Percentiles rank a stretch among this genome's conserved stretches.
phyloP scores from a whole-genome alignment of 805 yeast genomes.

The Myxozyma sirexii region DNA sequence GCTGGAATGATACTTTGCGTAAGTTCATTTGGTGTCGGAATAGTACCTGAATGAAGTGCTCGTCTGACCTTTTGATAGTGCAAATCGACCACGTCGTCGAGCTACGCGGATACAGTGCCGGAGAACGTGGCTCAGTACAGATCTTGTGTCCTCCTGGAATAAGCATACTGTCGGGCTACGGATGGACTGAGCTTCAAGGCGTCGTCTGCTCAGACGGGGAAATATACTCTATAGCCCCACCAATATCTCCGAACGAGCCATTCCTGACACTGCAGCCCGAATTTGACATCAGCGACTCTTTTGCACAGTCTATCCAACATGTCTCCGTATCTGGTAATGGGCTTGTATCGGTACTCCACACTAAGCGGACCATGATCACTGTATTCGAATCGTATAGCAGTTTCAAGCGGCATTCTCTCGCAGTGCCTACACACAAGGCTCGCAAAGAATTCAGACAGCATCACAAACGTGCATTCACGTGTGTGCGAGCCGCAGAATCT shows the following conservation, averaged over 20 bases:
- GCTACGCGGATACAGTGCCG: conserved; percentile 21
- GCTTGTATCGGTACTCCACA: conserved; percentile 8
- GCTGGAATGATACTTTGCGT: conserved; percentile 23
- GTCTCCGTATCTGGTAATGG: conserved; percentile 16
- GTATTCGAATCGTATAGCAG: conserved; percentile 4
- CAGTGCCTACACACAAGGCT: background rate
- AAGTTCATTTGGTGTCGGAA: background rate
- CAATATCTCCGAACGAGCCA: background rate
- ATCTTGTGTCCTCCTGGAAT: background rate
- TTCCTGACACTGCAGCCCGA: conserved; percentile 1
- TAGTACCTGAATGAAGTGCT: background rate
- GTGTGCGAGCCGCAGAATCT: conserved; percentile 13
- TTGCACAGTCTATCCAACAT: background rate
- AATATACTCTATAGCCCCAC: conserved; percentile 1
- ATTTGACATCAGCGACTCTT: conserved; percentile 10
- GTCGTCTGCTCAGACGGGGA: conserved; percentile 21
- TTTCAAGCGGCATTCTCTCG: background rate
- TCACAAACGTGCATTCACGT: conserved; percentile 6
- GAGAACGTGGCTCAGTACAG: conserved; percentile 1
- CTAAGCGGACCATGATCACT: background rate
- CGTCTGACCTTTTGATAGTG: conserved; percentile 11
- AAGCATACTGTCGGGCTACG: conserved; percentile 12
- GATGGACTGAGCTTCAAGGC: conserved; percentile 25
- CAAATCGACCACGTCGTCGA: conserved; percentile 14
- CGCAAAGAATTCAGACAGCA: conserved; percentile 10